Percentiles rank a stretch among this genome's conserved stretches.
Conservation (phyloP, 371 early-diverging fungal genomes). For the Mucor velutinosus region DNA sequence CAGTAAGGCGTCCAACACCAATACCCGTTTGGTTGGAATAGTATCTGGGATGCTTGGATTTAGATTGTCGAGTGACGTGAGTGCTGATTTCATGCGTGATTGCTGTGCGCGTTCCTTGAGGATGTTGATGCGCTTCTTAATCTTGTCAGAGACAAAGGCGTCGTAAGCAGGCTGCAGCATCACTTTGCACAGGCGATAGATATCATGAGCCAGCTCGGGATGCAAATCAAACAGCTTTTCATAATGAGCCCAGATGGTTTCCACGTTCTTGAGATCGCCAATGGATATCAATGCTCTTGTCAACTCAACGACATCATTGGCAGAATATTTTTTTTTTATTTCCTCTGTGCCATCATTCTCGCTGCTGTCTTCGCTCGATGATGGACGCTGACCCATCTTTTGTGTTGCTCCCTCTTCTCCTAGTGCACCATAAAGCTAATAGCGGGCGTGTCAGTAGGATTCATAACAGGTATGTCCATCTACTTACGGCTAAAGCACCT, state of each 20-base stretch:
- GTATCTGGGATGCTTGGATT: constrained; percentile 23
- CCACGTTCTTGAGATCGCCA: constrained; percentile 65
- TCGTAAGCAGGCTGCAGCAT: constrained; percentile 60
- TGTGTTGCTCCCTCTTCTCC: constrained; percentile 48
- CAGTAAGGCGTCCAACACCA: constrained; percentile 30
- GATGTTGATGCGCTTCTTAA: constrained; percentile 14
- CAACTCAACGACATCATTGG: constrained; percentile 69
- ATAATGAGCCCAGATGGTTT: constrained; percentile 54
- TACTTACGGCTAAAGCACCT: constrained; percentile 37
- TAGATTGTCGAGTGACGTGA: constrained; percentile 13
- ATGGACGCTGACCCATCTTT: constrained; percentile 2
- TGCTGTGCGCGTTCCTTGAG: constrained; percentile 32
- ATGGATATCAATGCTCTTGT: constrained; percentile 64
- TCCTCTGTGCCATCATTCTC: constrained; percentile 8
- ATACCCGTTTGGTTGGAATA: constrained; percentile 26
- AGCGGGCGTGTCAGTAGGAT: neutral
- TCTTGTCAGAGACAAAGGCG: constrained; percentile 38
- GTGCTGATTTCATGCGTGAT: constrained; percentile 29
- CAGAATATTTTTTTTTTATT: constrained; percentile 12
- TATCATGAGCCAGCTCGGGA: constrained; percentile 62
- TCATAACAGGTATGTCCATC: neutral
- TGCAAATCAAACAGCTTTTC: constrained; percentile 62
- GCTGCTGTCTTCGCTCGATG: constrained; percentile 12
- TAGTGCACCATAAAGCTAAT: constrained; percentile 41
- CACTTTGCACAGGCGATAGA: constrained; percentile 63